Conservation (phyloP, 2,329 filamentous ascomycete species). For the Ascochyta lentis region DNA sequence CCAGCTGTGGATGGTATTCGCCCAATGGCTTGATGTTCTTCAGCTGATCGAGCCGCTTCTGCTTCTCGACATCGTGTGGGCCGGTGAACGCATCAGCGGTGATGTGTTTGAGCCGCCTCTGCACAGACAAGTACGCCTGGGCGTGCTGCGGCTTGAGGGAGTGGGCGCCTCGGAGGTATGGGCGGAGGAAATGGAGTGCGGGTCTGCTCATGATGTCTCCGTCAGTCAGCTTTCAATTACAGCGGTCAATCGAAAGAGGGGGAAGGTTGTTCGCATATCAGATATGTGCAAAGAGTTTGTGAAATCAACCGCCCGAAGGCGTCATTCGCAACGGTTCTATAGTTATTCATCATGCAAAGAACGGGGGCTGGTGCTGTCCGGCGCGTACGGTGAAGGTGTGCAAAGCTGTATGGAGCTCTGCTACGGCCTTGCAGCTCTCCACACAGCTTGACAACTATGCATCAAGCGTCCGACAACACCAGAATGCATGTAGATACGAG, state of each 20-base stretch:
- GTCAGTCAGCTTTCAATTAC: slow-evolving; percentile 44
- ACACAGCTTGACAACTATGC: neutral
- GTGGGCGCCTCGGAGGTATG: slow-evolving; percentile 57
- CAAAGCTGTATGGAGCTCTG: neutral
- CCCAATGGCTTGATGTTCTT: slow-evolving; percentile 56
- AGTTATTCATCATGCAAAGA: slow-evolving; percentile 40
- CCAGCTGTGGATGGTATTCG: slow-evolving; percentile 63
- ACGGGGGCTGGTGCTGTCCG: neutral
- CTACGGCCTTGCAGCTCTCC: neutral
- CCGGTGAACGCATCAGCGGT: slow-evolving; percentile 36
- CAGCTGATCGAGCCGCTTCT: slow-evolving; percentile 63
- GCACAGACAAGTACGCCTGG: slow-evolving; percentile 58
- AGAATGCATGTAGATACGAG: neutral
- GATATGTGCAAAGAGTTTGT: slow-evolving; percentile 45
- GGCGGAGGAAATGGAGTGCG: slow-evolving; percentile 62
- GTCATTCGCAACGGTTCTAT: slow-evolving; percentile 75
- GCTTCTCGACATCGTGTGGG: slow-evolving; percentile 54
- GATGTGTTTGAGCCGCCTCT: slow-evolving; percentile 39
- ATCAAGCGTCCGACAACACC: neutral
- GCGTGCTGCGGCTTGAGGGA: slow-evolving; percentile 53
- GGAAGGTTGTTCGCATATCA: slow-evolving; percentile 32
- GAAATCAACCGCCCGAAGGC: slow-evolving; percentile 61
- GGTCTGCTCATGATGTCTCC: slow-evolving; percentile 54
- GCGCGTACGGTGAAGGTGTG: neutral
- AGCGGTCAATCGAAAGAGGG: neutral